Evolutionary conservation across 768 basidiomycete genomes (phyloP), one percentile per base, ranked within the genome.

Genomic region (Trametes elegans): DNA sequence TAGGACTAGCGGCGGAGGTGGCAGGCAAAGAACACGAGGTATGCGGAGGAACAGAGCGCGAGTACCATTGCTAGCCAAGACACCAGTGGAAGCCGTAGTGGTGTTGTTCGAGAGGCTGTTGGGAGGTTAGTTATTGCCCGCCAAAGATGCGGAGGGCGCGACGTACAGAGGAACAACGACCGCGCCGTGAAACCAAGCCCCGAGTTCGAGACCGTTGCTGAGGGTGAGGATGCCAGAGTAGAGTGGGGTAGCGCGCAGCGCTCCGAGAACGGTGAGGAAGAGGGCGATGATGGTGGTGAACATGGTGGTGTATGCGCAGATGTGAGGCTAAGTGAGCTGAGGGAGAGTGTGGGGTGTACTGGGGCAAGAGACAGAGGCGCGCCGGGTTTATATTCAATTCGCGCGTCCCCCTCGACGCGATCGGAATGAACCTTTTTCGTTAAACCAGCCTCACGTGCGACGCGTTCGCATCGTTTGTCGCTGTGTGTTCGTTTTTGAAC

Each of bases 361-460:
- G n/a, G n/a, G n/a, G n/a, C n/a, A n/a, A n/a, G 24, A 40, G 41
- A 23, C 32, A 23, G 3, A 16, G 41, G 21, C 7, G 16, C 4
- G 32, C 16, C 38, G 11, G 27, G 38, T 2, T 49, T 49, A 39
- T 49, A 40, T 40, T 21, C 19, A 27, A 21, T 19, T 16, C 2
- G n/a, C 28, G 27, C 9, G 36, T 16, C 27, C 16, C 16, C n/a
- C 38, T 26, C 8, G 41, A 43, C 41, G 41, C 50, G 50, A 44
- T 52, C 50, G 50, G 50, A 52, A 31, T 31, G 50, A 52, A 52
- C 50, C 19, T 19, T 43, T 43, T 44, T 36, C 36, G 50, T 52
- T 31, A 43, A 52, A 23, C 40, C 23, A 26, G 7, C 11, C 41
- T 43, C 50, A 52, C 50, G 50, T 52, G 50, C 21, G 32, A 13